A percentile compares a stretch with the other conserved stretches of the same genome.
Conservation (phyloP, 2,329 filamentous ascomycete genomes). For the Sordariomycetes sp. region DNA sequence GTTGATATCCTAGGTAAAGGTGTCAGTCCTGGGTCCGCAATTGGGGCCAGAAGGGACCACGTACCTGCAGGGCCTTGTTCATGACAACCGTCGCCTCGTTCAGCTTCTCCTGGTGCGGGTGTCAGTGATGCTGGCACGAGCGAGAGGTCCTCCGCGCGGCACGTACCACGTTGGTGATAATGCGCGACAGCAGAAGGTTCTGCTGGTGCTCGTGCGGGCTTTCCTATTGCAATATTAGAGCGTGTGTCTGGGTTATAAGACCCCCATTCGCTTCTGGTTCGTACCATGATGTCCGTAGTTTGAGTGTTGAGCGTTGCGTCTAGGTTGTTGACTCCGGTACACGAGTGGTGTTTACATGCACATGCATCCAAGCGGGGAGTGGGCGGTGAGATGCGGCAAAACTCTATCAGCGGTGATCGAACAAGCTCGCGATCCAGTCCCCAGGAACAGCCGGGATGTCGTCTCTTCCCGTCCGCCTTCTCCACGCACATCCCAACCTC, state of each 20-base stretch:
- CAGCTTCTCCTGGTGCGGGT: conserved; percentile 67
- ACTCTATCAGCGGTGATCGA: not conserved
- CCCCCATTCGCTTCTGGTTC: not conserved
- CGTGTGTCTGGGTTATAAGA: not conserved
- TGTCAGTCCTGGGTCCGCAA: not conserved
- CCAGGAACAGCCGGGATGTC: not conserved
- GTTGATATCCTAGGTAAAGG: conserved; percentile 67
- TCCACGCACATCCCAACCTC: not conserved
- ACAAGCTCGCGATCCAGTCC: not conserved
- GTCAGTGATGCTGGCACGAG: conserved; percentile 5
- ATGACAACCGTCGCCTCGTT: conserved; percentile 88
- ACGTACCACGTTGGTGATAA: conserved; percentile 93
- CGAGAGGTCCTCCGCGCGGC: not conserved
- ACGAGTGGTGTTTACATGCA: conserved; percentile 2
- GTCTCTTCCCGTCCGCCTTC: not conserved
- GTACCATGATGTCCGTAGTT: conserved; percentile 1
- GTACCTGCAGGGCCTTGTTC: conserved; percentile 81
- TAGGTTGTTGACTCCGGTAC: not conserved
- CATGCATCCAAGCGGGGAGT: not conserved
- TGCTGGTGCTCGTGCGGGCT: conserved; percentile 97
- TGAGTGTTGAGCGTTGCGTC: not conserved
- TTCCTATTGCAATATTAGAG: conserved; percentile 39
- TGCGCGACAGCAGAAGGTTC: conserved; percentile 80
- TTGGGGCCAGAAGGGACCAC: not conserved
- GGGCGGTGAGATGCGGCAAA: conserved; percentile 8